Percentiles rank a stretch among this genome's conserved stretches.
Conservation (phyloP, 306 rosid genomes). For the Sophora flavescens region DNA sequence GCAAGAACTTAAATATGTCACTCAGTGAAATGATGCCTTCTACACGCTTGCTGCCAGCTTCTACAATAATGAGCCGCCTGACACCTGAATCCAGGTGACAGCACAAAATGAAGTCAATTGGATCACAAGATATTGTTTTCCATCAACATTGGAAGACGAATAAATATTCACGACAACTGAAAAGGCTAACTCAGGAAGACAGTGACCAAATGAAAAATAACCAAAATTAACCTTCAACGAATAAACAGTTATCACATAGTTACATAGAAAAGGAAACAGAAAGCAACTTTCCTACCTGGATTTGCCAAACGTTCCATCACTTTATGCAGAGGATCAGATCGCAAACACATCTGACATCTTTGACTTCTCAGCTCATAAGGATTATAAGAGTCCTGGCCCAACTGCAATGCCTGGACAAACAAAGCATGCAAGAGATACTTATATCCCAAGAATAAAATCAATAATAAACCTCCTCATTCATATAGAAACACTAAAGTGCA, state of each 20-base stretch:
- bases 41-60: conserved; percentile 97
- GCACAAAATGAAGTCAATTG: conserved; percentile 21
- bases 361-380: conserved; percentile 79
- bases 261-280: not conserved
- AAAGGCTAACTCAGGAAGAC: not conserved
- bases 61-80: conserved; percentile 89
- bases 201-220: not conserved
- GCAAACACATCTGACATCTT: conserved; percentile 97
- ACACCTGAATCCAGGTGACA: conserved; percentile 66
- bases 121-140: not conserved
- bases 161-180: conserved; percentile 11
- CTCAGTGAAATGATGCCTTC: conserved; percentile 89
- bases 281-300: conserved; percentile 66
- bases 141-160: not conserved
- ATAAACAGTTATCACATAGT: conserved; percentile 15
- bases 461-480: not conserved
- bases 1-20: conserved; percentile 90
- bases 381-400: conserved; percentile 79
- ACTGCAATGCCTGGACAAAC: conserved; percentile 82
- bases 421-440: conserved; percentile 27
- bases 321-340: conserved; percentile 89
- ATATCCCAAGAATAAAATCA: conserved; percentile 1
- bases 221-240: not conserved
- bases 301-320: conserved; percentile 96
- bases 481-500: not conserved